Evolutionary conservation across 306 rosid species (phyloP).

Genomic region (Cyamopsis tetragonoloba): DNA sequence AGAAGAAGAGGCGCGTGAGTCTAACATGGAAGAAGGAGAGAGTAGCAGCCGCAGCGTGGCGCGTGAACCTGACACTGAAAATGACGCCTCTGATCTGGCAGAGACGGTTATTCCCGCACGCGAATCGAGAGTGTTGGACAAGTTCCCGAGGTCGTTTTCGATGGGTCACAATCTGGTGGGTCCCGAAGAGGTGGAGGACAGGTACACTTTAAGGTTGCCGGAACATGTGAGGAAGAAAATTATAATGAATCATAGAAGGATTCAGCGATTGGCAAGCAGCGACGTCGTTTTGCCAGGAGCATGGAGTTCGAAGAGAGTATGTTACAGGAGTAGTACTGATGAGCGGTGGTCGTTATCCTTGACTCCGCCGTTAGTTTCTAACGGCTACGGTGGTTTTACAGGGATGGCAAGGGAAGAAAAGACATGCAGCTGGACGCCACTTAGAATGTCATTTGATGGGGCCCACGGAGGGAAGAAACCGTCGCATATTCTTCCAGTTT

Average conservation of each 20-base stretch:
- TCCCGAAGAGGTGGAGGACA: constrained; percentile 29
- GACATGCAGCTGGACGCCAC: neutral
- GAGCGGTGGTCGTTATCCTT: neutral
- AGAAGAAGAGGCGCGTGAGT: too few relatives aligned
- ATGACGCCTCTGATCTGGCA: neutral
- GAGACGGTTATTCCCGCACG: neutral
- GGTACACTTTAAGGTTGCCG: constrained; percentile 35
- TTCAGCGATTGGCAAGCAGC: constrained; percentile 28
- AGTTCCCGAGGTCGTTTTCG: constrained; percentile 44
- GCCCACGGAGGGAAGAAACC: neutral
- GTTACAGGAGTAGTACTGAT: neutral
- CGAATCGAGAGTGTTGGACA: neutral
- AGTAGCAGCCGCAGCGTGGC: neutral
- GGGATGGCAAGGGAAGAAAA: too few relatives aligned
- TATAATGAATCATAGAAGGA: neutral
- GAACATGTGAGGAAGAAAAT: constrained; percentile 36
- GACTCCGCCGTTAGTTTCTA: too few relatives aligned
- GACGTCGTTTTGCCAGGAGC: constrained; percentile 19
- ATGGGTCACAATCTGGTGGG: constrained; percentile 47
- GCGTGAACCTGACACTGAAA: neutral
- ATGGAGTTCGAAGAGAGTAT: constrained; percentile 23
- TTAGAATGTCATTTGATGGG: neutral
- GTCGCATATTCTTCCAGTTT: neutral
- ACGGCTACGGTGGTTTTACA: too few relatives aligned
- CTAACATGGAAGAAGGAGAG: neutral